Evolutionary conservation across 1,139 yeast genomes (phyloP).

Genomic region (Sugiyamaella xylanicola): DNA sequence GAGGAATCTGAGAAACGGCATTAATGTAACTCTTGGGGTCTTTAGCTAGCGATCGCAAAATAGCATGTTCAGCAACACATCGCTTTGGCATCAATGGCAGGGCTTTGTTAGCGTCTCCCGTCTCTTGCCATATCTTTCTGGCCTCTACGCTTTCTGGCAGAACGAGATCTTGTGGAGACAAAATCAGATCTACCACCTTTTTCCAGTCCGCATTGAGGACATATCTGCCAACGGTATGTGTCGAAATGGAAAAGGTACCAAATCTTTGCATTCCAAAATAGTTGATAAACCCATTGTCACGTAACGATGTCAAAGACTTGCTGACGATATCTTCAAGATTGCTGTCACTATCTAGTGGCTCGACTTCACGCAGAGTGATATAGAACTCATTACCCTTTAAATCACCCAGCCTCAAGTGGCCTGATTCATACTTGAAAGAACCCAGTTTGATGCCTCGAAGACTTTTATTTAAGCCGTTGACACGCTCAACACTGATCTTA

Average conservation of each 20-base stretch:
- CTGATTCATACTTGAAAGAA: slow-evolving; percentile 67
- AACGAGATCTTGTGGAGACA: slow-evolving; percentile 83
- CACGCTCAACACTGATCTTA: slow-evolving; percentile 73
- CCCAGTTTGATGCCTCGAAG: slow-evolving; percentile 77
- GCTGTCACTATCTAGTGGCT: slow-evolving; percentile 31
- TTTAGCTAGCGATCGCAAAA: slow-evolving; percentile 60
- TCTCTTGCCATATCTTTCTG: slow-evolving; percentile 77
- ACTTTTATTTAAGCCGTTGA: slow-evolving; percentile 72
- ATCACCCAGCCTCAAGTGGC: slow-evolving; percentile 73
- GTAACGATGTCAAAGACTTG: slow-evolving; percentile 59
- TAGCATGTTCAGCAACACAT: slow-evolving; percentile 80
- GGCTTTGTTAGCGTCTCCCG: slow-evolving; percentile 66
- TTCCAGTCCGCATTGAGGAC: slow-evolving; percentile 77
- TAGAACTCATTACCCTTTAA: slow-evolving; percentile 84
- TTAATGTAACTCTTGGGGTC: slow-evolving; percentile 59
- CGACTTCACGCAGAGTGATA: slow-evolving; percentile 77
- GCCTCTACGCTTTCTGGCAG: slow-evolving; percentile 82
- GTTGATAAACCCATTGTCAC: slow-evolving; percentile 77
- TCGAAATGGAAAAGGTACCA: slow-evolving; percentile 91
- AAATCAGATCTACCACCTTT: slow-evolving; percentile 71
- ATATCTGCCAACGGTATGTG: slow-evolving; percentile 79
- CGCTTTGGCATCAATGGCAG: slow-evolving; percentile 78
- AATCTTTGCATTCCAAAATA: slow-evolving; percentile 97
- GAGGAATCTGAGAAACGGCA: slow-evolving; percentile 89
- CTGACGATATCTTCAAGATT: slow-evolving; percentile 46